Evolutionary conservation across 495 filamentous ascomycete genomes (phyloP).

Genomic region (Talaromyces proteolyticus): DNA sequence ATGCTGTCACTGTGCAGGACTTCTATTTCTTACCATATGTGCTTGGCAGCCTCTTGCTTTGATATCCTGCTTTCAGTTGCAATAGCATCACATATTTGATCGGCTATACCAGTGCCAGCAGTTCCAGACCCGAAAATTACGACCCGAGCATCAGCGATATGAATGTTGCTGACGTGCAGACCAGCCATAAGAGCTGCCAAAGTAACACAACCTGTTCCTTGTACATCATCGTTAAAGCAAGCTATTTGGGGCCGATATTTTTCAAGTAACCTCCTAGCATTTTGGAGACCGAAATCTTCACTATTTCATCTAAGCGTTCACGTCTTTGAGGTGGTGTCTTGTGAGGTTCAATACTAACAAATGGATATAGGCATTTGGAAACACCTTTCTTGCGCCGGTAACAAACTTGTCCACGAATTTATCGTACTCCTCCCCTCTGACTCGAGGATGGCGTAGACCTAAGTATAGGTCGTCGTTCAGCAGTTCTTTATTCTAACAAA

Average conservation of each 20-base stretch:
- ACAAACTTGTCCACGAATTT: slow-evolving; percentile 73
- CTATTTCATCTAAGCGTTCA: slow-evolving; percentile 15
- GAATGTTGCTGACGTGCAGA: slow-evolving; percentile 60
- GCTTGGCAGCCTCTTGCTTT: slow-evolving; percentile 69
- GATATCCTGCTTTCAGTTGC: slow-evolving; percentile 58
- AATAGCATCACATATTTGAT: slow-evolving; percentile 76
- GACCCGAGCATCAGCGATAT: slow-evolving; percentile 60
- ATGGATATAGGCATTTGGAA: slow-evolving; percentile 78
- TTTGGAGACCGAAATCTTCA: slow-evolving; percentile 54
- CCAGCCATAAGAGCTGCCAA: slow-evolving; percentile 74
- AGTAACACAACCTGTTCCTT: slow-evolving; percentile 85
- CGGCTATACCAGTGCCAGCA: slow-evolving; percentile 83
- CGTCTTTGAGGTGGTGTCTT: too few relatives aligned
- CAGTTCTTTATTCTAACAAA: slow-evolving; percentile 59
- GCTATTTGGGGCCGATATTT: slow-evolving; percentile 64
- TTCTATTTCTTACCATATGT: slow-evolving; percentile 74
- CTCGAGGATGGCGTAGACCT: slow-evolving; percentile 61
- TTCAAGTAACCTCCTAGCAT: slow-evolving; percentile 65
- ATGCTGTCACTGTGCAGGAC: too few relatives aligned
- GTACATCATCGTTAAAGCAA: slow-evolving; percentile 91
- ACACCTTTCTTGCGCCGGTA: slow-evolving; percentile 55
- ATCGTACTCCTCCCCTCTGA: slow-evolving; percentile 71
- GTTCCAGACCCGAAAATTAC: slow-evolving; percentile 78
- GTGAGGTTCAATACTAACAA: slow-evolving; percentile 42
- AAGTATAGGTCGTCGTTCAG: slow-evolving; percentile 79